phyloP scores from a whole-genome alignment of 306 rosid species.

The Cucumis cinereus region DNA sequence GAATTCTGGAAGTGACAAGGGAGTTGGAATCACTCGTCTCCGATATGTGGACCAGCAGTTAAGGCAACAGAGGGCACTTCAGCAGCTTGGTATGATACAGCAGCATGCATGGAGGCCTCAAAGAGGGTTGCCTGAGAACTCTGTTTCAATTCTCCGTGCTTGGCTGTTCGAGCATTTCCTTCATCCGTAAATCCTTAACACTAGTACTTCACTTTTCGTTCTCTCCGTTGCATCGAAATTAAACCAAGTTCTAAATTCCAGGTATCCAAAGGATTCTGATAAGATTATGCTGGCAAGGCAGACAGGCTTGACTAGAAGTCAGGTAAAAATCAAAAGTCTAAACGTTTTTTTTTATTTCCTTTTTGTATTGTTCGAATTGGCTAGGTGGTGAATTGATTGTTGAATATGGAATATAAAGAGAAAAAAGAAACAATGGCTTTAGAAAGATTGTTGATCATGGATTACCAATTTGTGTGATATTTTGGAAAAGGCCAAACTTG shows the following conservation, averaged over 20 bases:
- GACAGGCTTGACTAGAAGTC: slow-evolving; percentile 77
- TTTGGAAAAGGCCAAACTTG: not conserved
- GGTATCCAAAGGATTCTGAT: slow-evolving; percentile 82
- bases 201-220: not conserved
- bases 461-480: not conserved
- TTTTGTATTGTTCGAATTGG: not conserved
- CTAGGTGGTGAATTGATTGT: not conserved
- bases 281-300: slow-evolving; percentile 82
- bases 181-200: slow-evolving; percentile 50
- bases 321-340: slow-evolving; percentile 26
- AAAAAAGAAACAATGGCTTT: not conserved
- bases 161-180: slow-evolving; percentile 91
- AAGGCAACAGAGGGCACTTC: slow-evolving; percentile 66
- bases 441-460: not conserved
- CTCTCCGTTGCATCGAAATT: not conserved
- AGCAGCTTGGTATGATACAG: slow-evolving; percentile 78
- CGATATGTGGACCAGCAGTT: slow-evolving; percentile 65
- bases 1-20: slow-evolving; percentile 35
- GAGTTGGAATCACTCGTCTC: slow-evolving; percentile 69
- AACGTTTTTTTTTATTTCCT: not conserved
- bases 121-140: slow-evolving; percentile 74
- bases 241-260: slow-evolving; percentile 10
- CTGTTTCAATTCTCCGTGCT: slow-evolving; percentile 71
- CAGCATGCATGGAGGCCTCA: slow-evolving; percentile 81
- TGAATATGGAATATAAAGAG: not conserved